These are phyloP conservation scores for Dothideomycetes sp. DNA, from an alignment of 2,329 filamentous ascomycete species.

Conservation along the genomic window DNA sequence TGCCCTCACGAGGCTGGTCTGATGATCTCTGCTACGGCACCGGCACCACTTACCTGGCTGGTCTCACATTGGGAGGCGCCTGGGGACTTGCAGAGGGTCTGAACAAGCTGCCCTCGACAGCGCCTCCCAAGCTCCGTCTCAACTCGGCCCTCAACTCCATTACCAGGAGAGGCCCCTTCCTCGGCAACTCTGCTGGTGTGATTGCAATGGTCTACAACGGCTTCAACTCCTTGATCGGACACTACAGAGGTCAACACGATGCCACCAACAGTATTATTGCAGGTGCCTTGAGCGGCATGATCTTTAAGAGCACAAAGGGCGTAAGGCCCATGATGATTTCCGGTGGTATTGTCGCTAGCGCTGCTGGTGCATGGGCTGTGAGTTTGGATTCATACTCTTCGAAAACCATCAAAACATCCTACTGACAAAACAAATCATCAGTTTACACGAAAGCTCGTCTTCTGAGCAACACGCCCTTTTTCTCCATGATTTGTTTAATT, in stretches of 20 bases:
- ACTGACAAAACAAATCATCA: conserved; percentile 7
- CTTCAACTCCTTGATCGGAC: conserved; percentile 73
- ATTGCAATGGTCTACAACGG: conserved; percentile 95
- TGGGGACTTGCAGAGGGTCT: conserved; percentile 92
- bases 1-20: conserved; percentile 93
- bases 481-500: conserved; percentile 5
- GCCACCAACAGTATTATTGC: conserved; percentile 78
- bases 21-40: conserved; percentile 98
- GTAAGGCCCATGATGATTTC: conserved; percentile 89
- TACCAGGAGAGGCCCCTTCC: conserved; percentile 82
- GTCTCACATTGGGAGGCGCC: conserved; percentile 70
- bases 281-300: conserved; percentile 76
- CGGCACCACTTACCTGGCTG: conserved; percentile 85
- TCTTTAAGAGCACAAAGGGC: conserved; percentile 94
- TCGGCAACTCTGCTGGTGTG: conserved; percentile 92
- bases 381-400: conserved; percentile 31
- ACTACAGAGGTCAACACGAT: conserved; percentile 75
- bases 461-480: conserved; percentile 9
- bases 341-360: conserved; percentile 72
- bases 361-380: conserved; percentile 87
- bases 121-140: conserved; percentile 78
- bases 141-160: conserved; percentile 94
- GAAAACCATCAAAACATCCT: background rate
- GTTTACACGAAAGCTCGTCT: conserved; percentile 15
- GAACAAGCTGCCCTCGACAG: conserved; percentile 56